Base-by-base conservation (phyloP, 1,139 yeast species). In the Pichia sorboxylosa region DNA sequence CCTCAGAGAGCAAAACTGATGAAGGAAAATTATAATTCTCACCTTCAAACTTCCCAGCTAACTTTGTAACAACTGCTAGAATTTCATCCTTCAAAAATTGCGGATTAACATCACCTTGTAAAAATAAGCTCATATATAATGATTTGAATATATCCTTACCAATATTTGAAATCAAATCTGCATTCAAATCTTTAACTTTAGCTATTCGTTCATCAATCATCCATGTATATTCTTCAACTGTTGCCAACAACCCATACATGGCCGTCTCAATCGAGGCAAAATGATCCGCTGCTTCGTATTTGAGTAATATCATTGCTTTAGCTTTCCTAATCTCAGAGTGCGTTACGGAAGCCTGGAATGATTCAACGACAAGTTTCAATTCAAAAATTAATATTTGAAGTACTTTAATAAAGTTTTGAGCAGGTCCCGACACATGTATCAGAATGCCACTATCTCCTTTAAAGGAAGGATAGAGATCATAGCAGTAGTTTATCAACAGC, bases 151-250 rank as follows among this genome's bases (percentile, higher is more conserved):
- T 52, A 0, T 28, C 10, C 0, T 38, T 34, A 29, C 51, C 53
- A 31, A 60, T 52, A 1, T 35, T 24, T 8, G 44, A 43, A 28
- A 59, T 50, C 2, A 54, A 26, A 32, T 66, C 64, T 20, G 65
- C 58, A 30, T 76, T 75, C 43, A 72, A 57, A 26, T 71, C 73
- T 46, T 75, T 80, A 40, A 78, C 56, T 4, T 74, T 64, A 34
- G 70, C 68, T 5, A 66, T 41, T 44, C 81, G 57, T 27, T 69
- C 69, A 20, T 69, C 67, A 3, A 72, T 34, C 1, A 63, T 46
- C 69, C 71, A 72, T 17, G 70, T 58, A 30, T 60, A 53, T 34
- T 66, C 65, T 40, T 78, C 87, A 26, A 76, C 41, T 1, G 67
- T 54, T 2, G 48, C 48, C 39, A 47, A 34, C n/a, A 67, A 54